These are phyloP conservation scores for Polyporus arcularius DNA, from an alignment of 768 basidiomycete genomes.

Conservation along the genomic window DNA sequence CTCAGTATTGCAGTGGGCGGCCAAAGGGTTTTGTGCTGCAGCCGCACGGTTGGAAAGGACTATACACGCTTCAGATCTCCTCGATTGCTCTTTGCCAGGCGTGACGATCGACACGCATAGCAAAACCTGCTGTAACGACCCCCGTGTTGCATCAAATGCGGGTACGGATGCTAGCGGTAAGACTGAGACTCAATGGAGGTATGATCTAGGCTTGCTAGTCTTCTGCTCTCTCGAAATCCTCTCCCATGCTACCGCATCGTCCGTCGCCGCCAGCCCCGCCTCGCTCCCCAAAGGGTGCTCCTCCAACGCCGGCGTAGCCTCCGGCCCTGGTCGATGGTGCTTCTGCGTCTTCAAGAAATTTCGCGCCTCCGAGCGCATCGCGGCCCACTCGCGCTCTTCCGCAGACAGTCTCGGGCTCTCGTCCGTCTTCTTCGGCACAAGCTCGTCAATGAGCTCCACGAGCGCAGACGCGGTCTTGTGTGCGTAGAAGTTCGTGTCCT, in stretches of 20 bases:
- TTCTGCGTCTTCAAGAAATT: slow-evolving; percentile 12
- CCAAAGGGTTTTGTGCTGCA: background rate
- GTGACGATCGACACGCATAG: no score
- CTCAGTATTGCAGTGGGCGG: background rate
- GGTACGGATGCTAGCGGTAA: background rate
- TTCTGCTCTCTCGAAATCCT: slow-evolving; percentile 27
- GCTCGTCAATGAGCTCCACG: slow-evolving; percentile 50
- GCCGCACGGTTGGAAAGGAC: slow-evolving; percentile 13
- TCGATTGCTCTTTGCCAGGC: no score
- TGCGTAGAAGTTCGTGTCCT: slow-evolving; percentile 15
- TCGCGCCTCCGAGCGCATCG: slow-evolving; percentile 18
- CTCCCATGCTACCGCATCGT: slow-evolving; percentile 30
- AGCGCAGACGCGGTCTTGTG: slow-evolving; percentile 37
- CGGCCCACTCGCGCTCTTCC: slow-evolving; percentile 23
- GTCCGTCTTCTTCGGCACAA: slow-evolving; percentile 36
- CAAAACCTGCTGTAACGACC: no score
- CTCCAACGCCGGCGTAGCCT: slow-evolving; percentile 21
- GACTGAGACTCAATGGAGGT: background rate
- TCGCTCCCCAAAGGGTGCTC: slow-evolving; percentile 30
- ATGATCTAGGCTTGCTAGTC: background rate
- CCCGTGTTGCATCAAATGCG: background rate
- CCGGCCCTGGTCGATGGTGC: slow-evolving; percentile 11
- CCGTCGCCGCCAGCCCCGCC: slow-evolving; percentile 27
- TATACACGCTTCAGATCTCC: background rate
- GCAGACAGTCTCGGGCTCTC: slow-evolving; percentile 2